Conservation (phyloP, 345 rosid species). For the Rhodomyrtus tomentosa region DNA sequence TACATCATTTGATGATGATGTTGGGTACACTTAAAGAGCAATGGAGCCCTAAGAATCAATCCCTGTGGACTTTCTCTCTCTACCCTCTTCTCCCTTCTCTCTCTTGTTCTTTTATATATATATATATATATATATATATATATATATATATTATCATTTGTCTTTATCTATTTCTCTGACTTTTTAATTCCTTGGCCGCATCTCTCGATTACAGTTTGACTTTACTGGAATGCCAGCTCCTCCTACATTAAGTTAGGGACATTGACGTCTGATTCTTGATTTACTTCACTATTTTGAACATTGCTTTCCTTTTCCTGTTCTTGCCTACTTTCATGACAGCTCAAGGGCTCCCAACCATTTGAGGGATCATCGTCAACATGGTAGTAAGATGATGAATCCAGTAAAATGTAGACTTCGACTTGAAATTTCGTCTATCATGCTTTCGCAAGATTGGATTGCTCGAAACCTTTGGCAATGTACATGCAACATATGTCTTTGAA, state of each 20-base stretch:
- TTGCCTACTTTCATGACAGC: neutral
- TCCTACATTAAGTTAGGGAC: neutral
- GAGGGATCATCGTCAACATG: neutral
- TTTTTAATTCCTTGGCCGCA: neutral
- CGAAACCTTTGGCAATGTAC: neutral
- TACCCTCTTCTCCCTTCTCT: neutral
- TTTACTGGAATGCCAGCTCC: neutral
- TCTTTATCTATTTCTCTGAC: neutral
- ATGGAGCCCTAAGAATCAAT: neutral
- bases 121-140: neutral
- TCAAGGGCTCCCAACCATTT: neutral
- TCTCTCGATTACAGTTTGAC: neutral
- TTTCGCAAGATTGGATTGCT: neutral
- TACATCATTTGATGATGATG: neutral
- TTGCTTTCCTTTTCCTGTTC: neutral
- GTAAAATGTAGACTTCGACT: neutral
- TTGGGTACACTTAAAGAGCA: neutral
- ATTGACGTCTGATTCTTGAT: neutral
- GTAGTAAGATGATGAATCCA: neutral
- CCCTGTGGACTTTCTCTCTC: neutral
- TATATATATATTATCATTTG: neutral
- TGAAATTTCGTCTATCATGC: neutral
- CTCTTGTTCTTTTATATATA: neutral
- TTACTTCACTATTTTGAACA: neutral
- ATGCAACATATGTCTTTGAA: neutral